Base-by-base conservation (phyloP, 208 protist species). In the Trypanosoma rangeli region DNA sequence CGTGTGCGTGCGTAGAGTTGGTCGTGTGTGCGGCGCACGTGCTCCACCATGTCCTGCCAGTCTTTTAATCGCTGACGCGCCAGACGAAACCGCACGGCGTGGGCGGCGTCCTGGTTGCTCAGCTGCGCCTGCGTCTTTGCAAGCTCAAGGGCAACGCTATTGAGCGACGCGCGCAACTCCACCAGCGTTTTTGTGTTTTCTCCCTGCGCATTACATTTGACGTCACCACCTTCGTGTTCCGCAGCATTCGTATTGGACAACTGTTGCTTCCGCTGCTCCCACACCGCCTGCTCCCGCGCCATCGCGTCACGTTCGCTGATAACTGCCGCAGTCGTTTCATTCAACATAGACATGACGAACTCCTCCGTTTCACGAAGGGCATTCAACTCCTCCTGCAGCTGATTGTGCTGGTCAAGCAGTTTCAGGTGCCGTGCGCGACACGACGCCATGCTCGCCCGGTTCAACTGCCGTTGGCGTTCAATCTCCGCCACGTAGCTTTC, bases 61-160 rank as follows among this genome's bases (percentile, higher is more conserved):
- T 90, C 84, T 61, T 74, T 74, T 10, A 90, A 70, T 5, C 74
- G 72, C 57, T 90, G 84, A 53, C 79, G 78, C 18, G 84, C 28
- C 35, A 86, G 74, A 15, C 75, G 84, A 46, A 85, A 78, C 28
- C 71, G 72, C 9, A 72, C 70, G 0, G 66, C 52, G 53, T 89
- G 84, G 5, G 66, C 44, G 12, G 78, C 72, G 4, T 69, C 67
- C 13, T 70, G 73, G 60, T 70, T 82, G 31, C 74, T 44, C 20
- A 89, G 42, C 0, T 42, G 64, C 0, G 76, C 66, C 24, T 60
- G 57, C 24, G 54, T 58, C 9, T 61, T 64, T 39, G 56, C 56
- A 9, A 61, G 52, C 35, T 63, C 64, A 0, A 50, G 57, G 33
- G 58, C 56, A 31, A 70, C 60, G 29, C 76, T 70, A 3, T 75